Evolutionary conservation across 306 rosid species (phyloP).

Genomic region (Bauhinia variegata): DNA sequence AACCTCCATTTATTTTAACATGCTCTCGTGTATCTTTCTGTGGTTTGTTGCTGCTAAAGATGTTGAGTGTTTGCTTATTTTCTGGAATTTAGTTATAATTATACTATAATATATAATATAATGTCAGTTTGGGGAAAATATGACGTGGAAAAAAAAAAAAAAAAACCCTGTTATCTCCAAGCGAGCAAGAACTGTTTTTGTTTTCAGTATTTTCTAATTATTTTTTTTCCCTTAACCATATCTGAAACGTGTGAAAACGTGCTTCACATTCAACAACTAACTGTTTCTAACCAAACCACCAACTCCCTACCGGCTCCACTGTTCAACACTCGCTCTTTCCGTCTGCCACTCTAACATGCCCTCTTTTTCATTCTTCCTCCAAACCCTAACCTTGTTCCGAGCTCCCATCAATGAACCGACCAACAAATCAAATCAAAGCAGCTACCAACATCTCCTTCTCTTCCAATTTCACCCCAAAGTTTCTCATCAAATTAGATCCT

Average conservation of each 20-base stretch:
- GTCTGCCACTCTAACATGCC: slow-evolving; percentile 38
- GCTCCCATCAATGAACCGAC: slow-evolving; percentile 45
- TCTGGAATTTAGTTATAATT: too few species aligned
- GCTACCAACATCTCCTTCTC: slow-evolving; percentile 31
- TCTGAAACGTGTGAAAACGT: slow-evolving; percentile 56
- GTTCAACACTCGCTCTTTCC: background rate
- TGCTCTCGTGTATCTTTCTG: background rate
- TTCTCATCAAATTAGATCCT: slow-evolving; percentile 9
- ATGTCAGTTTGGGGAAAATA: too few species aligned
- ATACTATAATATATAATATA: too few species aligned
- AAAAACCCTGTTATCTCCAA: too few species aligned
- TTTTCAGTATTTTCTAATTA: too few species aligned
- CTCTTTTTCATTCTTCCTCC: slow-evolving; percentile 4
- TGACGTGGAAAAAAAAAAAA: too few species aligned
- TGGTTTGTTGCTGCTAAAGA: background rate
- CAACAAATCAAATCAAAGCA: slow-evolving; percentile 45
- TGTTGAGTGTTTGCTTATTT: background rate
- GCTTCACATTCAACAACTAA: slow-evolving; percentile 61
- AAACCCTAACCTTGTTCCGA: slow-evolving; percentile 25
- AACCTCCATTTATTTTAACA: too few species aligned
- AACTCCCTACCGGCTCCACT: background rate
- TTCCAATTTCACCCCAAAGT: slow-evolving; percentile 54
- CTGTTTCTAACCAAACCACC: slow-evolving; percentile 27
- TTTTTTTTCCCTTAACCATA: background rate
- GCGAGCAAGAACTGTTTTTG: too few species aligned